Conservation (phyloP, 176 grass and related monocot genomes). For the Bromus sterilis region DNA sequence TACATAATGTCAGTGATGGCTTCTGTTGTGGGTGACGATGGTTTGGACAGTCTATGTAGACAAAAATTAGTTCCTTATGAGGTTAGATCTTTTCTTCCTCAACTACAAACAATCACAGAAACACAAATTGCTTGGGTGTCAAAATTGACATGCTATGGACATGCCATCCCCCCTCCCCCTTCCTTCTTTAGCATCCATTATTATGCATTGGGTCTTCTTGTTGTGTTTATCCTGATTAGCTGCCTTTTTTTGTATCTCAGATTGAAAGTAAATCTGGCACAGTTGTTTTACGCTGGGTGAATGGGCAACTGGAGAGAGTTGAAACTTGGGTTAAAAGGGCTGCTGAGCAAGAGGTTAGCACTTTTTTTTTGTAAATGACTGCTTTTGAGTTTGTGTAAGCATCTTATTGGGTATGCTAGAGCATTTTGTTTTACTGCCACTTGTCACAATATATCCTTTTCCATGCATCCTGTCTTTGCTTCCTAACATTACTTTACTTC, state of each 20-base stretch:
- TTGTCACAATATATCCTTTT: slow-evolving; percentile 10
- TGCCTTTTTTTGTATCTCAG: slow-evolving; percentile 27
- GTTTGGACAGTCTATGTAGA: slow-evolving; percentile 60
- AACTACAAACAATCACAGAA: not conserved
- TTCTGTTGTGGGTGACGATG: slow-evolving; percentile 75
- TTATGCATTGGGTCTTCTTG: slow-evolving; percentile 8
- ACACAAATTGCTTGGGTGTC: slow-evolving; percentile 12
- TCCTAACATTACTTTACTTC: slow-evolving; percentile 13
- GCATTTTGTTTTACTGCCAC: not conserved
- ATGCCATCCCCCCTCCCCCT: not conserved
- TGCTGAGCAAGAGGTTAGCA: slow-evolving; percentile 79
- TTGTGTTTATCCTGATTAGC: slow-evolving; percentile 11
- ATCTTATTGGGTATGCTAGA: not conserved
- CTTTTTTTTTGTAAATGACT: not conserved
- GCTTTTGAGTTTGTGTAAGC: not conserved
- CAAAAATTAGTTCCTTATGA: slow-evolving; percentile 75
- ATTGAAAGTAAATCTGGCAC: slow-evolving; percentile 88
- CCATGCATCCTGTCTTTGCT: not conserved
- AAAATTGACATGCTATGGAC: not conserved
- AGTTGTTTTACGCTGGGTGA: slow-evolving; percentile 86
- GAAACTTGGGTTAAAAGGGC: slow-evolving; percentile 87
- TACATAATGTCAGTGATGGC: slow-evolving; percentile 76
- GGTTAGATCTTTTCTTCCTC: slow-evolving; percentile 40
- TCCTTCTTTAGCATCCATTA: not conserved
- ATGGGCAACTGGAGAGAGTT: slow-evolving; percentile 91